Conservation (phyloP, 805 yeast species). For the Ogataea pini region DNA sequence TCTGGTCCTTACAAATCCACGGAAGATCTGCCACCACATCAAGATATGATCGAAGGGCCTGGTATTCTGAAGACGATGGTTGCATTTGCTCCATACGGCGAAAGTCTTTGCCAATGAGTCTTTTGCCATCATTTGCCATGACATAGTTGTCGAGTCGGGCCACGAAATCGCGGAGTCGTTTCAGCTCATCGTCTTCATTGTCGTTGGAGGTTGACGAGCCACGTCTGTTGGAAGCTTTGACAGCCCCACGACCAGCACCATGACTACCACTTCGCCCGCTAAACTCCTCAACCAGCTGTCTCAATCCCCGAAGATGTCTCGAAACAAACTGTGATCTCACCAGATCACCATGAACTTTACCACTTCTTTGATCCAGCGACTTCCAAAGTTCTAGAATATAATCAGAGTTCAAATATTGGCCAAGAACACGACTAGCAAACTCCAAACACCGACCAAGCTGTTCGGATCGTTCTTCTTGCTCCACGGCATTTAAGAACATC, state of each 20-base stretch:
- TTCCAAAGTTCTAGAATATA: conserved; percentile 34
- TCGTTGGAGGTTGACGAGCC: background rate
- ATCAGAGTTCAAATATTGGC: conserved; percentile 28
- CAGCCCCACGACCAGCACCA: conserved; percentile 6
- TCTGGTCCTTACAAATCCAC: conserved; percentile 40
- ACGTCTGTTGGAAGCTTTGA: too few species aligned
- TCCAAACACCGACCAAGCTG: conserved; percentile 15
- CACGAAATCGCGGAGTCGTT: conserved; percentile 33
- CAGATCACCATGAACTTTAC: conserved; percentile 25
- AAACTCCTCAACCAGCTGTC: conserved; percentile 27
- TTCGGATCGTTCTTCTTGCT: conserved; percentile 13
- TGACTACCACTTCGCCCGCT: conserved; percentile 6
- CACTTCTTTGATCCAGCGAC: conserved; percentile 25
- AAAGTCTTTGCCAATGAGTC: conserved; percentile 48
- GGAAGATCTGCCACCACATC: conserved; percentile 69
- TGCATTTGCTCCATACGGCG: conserved; percentile 56
- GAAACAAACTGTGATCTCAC: conserved; percentile 31
- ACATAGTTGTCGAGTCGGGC: conserved; percentile 33
- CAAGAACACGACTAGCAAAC: conserved; percentile 30
- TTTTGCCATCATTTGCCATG: conserved; percentile 44
- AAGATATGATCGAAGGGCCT: conserved; percentile 62
- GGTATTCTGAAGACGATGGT: conserved; percentile 61
- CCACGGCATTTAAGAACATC: conserved; percentile 18
- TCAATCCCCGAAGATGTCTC: conserved; percentile 30
- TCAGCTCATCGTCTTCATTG: conserved; percentile 46